These are phyloP conservation scores for Rutidosis leptorrhynchoides DNA, from an alignment of 129 eudicot species.

Conservation along the genomic window DNA sequence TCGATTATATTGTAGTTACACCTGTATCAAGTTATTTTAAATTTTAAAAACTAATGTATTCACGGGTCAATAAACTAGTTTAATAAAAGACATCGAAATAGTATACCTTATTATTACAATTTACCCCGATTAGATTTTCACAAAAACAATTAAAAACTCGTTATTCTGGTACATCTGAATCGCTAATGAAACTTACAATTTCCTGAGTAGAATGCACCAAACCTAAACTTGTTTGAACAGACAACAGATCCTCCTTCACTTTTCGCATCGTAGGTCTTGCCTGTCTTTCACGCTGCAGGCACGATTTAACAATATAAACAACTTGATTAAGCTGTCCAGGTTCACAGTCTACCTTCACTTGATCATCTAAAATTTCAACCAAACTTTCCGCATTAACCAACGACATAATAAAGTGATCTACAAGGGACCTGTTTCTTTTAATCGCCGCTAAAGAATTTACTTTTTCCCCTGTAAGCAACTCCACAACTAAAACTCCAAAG, in stretches of 20 bases:
- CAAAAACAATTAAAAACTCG: not conserved
- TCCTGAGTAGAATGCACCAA: not conserved
- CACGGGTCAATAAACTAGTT: too few relatives aligned
- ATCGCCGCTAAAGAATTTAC: not conserved
- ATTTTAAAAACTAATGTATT: too few relatives aligned
- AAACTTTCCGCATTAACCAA: conserved; percentile 1
- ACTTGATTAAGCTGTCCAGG: conserved; percentile 14
- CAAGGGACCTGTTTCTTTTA: not conserved
- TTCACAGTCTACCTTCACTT: conserved; percentile 12
- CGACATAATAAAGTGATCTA: conserved; percentile 5
- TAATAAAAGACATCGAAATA: too few relatives aligned
- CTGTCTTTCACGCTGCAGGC: not conserved
- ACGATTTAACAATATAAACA: conserved; percentile 1
- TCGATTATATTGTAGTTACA: too few relatives aligned
- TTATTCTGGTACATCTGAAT: not conserved
- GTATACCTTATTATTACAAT: too few relatives aligned
- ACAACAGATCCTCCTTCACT: conserved; percentile 4
- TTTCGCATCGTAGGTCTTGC: conserved; percentile 16
- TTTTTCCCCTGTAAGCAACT: conserved; percentile 14
- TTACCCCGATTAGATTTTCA: too few relatives aligned
- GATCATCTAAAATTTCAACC: conserved; percentile 20
- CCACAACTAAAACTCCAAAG: conserved; percentile 23
- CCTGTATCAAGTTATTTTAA: too few relatives aligned
- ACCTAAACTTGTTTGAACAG: not conserved
- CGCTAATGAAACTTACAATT: not conserved